Percentiles rank a stretch among this genome's conserved stretches.
Evolutionary conservation across 306 rosid genomes (phyloP).

Genomic region (Begonia peltatifolia): DNA sequence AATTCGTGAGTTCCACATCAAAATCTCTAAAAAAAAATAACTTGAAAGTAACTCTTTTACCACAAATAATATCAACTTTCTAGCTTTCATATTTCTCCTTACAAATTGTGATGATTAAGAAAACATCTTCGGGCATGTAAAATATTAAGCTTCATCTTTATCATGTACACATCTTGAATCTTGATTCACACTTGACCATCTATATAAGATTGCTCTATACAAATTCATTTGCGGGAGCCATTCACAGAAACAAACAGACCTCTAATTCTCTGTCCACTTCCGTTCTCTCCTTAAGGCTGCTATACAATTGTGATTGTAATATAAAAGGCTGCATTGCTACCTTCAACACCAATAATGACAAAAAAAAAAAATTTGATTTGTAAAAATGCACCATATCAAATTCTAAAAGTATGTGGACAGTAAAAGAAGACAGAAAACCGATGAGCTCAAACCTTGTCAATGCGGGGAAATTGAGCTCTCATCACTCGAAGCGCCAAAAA

Average conservation of each 20-base stretch:
- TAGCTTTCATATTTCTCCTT: too few species aligned
- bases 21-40: too few species aligned
- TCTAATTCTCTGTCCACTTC: slow-evolving; percentile 85
- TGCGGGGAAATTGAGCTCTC: slow-evolving; percentile 78
- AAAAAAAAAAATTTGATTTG: not conserved
- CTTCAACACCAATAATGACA: slow-evolving; percentile 14
- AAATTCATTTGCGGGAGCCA: not conserved
- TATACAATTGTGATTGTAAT: slow-evolving; percentile 78
- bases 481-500: slow-evolving; percentile 77
- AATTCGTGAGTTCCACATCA: too few species aligned
- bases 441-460: slow-evolving; percentile 33
- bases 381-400: not conserved
- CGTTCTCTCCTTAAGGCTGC: slow-evolving; percentile 81
- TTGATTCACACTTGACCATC: too few species aligned
- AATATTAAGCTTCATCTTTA: too few species aligned
- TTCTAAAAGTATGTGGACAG: not conserved
- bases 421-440: not conserved
- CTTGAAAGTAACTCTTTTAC: too few species aligned
- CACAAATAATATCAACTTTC: too few species aligned
- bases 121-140: too few species aligned
- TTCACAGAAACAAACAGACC: slow-evolving; percentile 22
- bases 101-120: too few species aligned
- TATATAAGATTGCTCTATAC: too few species aligned
- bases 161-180: too few species aligned
- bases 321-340: slow-evolving; percentile 58